phyloP scores from a whole-genome alignment of 768 basidiomycete species.

The Suillus discolor region DNA sequence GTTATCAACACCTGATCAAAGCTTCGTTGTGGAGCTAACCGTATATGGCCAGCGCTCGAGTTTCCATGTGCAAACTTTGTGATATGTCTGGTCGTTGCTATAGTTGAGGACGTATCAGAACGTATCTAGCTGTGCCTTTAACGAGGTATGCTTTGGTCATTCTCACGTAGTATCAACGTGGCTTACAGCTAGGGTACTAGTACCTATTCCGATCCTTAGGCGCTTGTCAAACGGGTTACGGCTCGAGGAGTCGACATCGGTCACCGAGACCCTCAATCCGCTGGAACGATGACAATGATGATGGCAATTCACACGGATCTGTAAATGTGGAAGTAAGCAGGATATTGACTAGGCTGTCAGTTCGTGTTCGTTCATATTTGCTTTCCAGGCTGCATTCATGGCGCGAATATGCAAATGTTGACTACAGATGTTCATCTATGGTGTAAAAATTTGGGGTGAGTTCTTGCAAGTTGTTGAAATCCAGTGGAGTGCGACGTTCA shows the following conservation, averaged over 20 bases:
- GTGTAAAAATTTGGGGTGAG: not conserved
- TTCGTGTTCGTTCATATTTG: not conserved
- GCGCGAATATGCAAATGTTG: not conserved
- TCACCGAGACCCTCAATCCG: not conserved
- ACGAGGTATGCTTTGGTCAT: not conserved
- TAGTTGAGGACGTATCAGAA: not conserved
- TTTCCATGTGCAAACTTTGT: not conserved
- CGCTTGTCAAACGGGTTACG: not conserved
- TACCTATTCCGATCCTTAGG: not conserved
- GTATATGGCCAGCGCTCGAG: not conserved
- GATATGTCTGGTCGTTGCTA: not conserved
- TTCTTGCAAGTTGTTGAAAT: not conserved
- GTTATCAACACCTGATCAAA: not conserved
- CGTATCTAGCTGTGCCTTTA: not conserved
- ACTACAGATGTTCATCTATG: not conserved
- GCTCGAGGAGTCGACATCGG: not conserved
- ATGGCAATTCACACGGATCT: not conserved
- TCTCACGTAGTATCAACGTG: not conserved
- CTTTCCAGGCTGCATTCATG: not conserved
- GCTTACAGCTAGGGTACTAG: not conserved
- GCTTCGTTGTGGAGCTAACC: not conserved
- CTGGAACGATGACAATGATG: not conserved
- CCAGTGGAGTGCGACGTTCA: not conserved
- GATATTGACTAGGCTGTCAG: not conserved
- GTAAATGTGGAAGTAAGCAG: not conserved